Conservation (phyloP, 2,329 filamentous ascomycete genomes). For the Stagonosporopsis tanaceti region DNA sequence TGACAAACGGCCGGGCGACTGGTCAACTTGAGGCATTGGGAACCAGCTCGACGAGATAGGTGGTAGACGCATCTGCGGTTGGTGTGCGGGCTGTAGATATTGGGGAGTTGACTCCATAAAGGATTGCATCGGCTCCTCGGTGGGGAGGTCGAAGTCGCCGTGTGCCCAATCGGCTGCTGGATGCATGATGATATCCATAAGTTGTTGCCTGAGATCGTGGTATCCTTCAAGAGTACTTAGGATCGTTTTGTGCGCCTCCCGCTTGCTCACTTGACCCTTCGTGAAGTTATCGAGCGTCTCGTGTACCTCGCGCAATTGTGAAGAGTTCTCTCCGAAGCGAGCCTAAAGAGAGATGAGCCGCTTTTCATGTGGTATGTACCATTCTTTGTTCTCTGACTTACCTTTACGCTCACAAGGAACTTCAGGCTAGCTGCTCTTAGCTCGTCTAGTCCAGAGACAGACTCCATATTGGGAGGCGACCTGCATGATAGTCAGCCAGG, state of each 20-base stretch:
- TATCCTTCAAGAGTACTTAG: slow-evolving; percentile 26
- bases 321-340: slow-evolving; percentile 36
- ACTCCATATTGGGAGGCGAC: slow-evolving; percentile 11
- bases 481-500: slow-evolving; percentile 4
- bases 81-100: slow-evolving; percentile 37
- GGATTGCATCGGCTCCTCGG: neutral
- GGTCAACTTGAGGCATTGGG: slow-evolving; percentile 3
- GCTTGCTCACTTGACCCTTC: slow-evolving; percentile 30
- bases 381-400: slow-evolving; percentile 3
- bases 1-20: neutral
- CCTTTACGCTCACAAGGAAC: slow-evolving; percentile 34
- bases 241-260: slow-evolving; percentile 29
- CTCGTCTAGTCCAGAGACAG: neutral
- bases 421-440: slow-evolving; percentile 15
- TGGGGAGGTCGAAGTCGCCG: slow-evolving; percentile 28
- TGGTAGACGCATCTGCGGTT: slow-evolving; percentile 34
- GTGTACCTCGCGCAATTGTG: slow-evolving; percentile 25
- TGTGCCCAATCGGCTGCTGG: slow-evolving; percentile 31
- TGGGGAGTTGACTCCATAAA: slow-evolving; percentile 18
- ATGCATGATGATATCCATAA: slow-evolving; percentile 35
- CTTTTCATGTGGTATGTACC: neutral
- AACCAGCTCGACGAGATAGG: slow-evolving; percentile 26
- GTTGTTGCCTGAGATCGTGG: slow-evolving; percentile 31
- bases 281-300: slow-evolving; percentile 30
- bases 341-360: slow-evolving; percentile 17